Percentiles rank a stretch among this genome's conserved stretches.
Evolutionary conservation across 257 asterid species (phyloP).

Genomic region (Solanum megistacrolobum): DNA sequence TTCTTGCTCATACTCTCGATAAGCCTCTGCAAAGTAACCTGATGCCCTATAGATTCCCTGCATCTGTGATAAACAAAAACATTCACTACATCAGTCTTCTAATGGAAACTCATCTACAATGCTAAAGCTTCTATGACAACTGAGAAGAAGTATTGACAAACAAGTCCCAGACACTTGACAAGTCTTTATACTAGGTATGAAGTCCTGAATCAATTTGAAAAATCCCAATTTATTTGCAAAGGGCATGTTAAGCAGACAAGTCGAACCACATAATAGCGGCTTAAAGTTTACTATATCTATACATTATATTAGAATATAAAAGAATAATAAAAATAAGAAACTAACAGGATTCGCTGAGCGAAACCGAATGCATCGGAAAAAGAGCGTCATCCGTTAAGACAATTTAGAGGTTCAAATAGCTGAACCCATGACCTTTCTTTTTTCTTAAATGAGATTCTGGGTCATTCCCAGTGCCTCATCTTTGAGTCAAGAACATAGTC

Average conservation of each 20-base stretch:
- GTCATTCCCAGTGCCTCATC: neutral
- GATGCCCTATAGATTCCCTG: constrained; percentile 79
- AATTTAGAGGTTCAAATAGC: neutral
- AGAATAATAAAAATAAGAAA: neutral
- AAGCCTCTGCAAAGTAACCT: constrained; percentile 62
- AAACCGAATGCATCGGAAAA: neutral
- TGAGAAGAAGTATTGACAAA: neutral
- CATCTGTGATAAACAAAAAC: constrained; percentile 41
- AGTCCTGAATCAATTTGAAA: neutral
- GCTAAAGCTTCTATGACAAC: neutral
- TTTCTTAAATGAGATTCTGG: neutral
- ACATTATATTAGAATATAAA: neutral
- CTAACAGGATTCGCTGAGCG: neutral
- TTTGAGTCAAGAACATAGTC: constrained; percentile 47
- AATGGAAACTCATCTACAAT: neutral
- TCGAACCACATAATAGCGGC: neutral
- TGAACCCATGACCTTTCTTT: neutral
- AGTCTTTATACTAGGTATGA: neutral
- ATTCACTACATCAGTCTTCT: neutral
- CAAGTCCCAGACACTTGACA: neutral
- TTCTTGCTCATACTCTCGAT: constrained; percentile 19
- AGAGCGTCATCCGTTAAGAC: neutral
- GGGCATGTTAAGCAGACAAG: neutral
- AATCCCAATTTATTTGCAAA: neutral
- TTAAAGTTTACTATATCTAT: neutral